Evolutionary conservation across 2,329 filamentous ascomycete species (phyloP).

Genomic region (Rhinocladiella mackenziei): DNA sequence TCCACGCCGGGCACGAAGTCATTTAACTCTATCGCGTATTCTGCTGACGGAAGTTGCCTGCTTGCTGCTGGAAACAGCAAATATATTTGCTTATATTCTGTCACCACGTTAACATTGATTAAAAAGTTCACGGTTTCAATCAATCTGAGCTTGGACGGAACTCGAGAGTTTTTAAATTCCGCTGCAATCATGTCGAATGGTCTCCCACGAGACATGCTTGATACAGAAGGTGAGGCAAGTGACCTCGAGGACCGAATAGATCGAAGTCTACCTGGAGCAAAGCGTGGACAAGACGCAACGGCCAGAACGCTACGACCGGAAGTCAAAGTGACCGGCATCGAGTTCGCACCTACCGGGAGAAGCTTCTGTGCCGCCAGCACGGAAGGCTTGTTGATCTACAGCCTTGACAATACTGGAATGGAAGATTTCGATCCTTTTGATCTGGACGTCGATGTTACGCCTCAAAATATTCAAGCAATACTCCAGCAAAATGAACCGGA

Average conservation of each 20-base stretch:
- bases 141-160: constrained; percentile 92
- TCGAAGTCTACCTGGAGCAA: constrained; percentile 74
- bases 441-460: constrained; percentile 89
- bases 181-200: constrained; percentile 87
- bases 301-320: constrained; percentile 71
- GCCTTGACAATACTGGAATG: constrained; percentile 68
- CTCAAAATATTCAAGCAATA: constrained; percentile 74
- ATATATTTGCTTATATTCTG: constrained; percentile 97
- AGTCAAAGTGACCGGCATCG: constrained; percentile 76
- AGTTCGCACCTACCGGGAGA: constrained; percentile 82
- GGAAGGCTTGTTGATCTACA: constrained; percentile 90
- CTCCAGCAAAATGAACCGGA: constrained; percentile 70
- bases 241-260: constrained; percentile 84
- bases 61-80: constrained; percentile 95
- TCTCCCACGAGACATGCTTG: constrained; percentile 69
- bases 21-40: constrained; percentile 85
- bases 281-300: constrained; percentile 76
- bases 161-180: constrained; percentile 95
- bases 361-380: constrained; percentile 94
- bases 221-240: constrained; percentile 81
- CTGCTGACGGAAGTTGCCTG: constrained; percentile 84
- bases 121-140: constrained; percentile 95
- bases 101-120: constrained; percentile 80
- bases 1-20: constrained; percentile 86
- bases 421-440: constrained; percentile 89